phyloP scores from a whole-genome alignment of 2,329 filamentous ascomycete genomes.

The Trichoderma endophyticum region DNA sequence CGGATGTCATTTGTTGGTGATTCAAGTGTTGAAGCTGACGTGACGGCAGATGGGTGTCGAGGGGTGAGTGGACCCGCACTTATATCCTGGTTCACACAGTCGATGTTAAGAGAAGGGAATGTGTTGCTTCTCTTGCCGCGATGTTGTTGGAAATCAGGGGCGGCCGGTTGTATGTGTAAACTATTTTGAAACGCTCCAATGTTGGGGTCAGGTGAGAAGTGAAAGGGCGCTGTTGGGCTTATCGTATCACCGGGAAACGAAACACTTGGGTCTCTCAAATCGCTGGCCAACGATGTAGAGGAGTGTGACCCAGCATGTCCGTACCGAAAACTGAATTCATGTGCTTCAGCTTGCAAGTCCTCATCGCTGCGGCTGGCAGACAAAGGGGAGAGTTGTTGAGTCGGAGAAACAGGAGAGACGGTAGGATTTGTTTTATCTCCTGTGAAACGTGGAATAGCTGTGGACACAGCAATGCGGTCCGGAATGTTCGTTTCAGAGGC shows the following conservation, averaged over 20 bases:
- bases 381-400: conserved; percentile 62
- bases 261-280: conserved; percentile 32
- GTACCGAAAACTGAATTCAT: conserved; percentile 35
- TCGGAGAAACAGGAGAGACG: conserved; percentile 71
- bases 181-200: conserved; percentile 58
- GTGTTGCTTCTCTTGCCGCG: conserved; percentile 68
- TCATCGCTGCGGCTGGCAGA: conserved; percentile 70
- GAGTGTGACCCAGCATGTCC: conserved; percentile 35
- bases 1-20: conserved; percentile 49
- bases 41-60: conserved; percentile 46
- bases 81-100: conserved; percentile 46
- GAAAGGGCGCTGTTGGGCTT: conserved; percentile 72
- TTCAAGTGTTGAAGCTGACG: conserved; percentile 51
- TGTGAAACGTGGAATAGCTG: conserved; percentile 35
- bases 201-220: conserved; percentile 71
- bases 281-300: conserved; percentile 33
- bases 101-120: conserved; percentile 70
- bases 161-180: conserved; percentile 32
- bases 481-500: conserved; percentile 69
- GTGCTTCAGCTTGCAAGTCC: conserved; percentile 49
- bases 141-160: conserved; percentile 65
- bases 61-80: conserved; percentile 47
- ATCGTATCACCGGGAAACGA: conserved; percentile 70
- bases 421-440: conserved; percentile 47
- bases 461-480: conserved; percentile 59